Percentiles rank a stretch among this genome's conserved stretches.
Evolutionary conservation across 2,329 filamentous ascomycete genomes (phyloP).

Genomic region (Simplicillium sp.): DNA sequence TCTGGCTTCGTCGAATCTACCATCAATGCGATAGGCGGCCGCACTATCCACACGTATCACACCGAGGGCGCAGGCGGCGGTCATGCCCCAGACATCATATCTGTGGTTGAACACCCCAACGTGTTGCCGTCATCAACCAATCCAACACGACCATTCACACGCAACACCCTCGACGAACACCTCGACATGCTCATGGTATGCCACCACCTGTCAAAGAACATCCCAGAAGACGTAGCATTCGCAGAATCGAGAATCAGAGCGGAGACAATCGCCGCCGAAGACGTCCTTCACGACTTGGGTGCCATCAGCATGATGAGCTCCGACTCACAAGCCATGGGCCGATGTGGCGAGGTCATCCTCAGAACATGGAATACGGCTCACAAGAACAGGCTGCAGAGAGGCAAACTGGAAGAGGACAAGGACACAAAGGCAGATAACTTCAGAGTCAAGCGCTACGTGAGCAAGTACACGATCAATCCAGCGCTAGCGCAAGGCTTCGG

Average conservation of each 20-base stretch:
- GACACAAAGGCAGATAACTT: constrained; percentile 80
- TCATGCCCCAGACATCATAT: constrained; percentile 93
- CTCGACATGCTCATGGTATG: constrained; percentile 98
- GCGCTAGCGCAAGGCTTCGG: constrained; percentile 84
- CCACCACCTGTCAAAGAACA: constrained; percentile 85
- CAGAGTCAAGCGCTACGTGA: constrained; percentile 83
- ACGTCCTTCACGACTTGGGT: constrained; percentile 91
- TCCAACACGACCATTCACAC: constrained; percentile 81
- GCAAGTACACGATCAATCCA: constrained; percentile 94
- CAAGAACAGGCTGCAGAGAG: constrained; percentile 89
- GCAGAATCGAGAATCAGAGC: constrained; percentile 89
- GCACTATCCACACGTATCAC: constrained; percentile 93
- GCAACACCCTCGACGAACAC: constrained; percentile 91
- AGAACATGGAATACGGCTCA: constrained; percentile 95
- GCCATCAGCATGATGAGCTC: constrained; percentile 97
- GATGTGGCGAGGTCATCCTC: constrained; percentile 86
- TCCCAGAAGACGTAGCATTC: constrained; percentile 91
- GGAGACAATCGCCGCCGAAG: constrained; percentile 93
- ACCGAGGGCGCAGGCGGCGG: constrained; percentile 92
- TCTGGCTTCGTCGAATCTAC: constrained; percentile 92
- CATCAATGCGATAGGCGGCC: constrained; percentile 69
- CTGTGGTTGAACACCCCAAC: constrained; percentile 78
- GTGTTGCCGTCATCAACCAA: constrained; percentile 88
- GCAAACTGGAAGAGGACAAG: constrained; percentile 65
- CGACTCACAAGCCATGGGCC: constrained; percentile 94